A percentile compares a stretch with the other conserved stretches of the same genome.
Evolutionary conservation across 2,329 filamentous ascomycete genomes (phyloP).

Genomic region (Venturia pyrina): DNA sequence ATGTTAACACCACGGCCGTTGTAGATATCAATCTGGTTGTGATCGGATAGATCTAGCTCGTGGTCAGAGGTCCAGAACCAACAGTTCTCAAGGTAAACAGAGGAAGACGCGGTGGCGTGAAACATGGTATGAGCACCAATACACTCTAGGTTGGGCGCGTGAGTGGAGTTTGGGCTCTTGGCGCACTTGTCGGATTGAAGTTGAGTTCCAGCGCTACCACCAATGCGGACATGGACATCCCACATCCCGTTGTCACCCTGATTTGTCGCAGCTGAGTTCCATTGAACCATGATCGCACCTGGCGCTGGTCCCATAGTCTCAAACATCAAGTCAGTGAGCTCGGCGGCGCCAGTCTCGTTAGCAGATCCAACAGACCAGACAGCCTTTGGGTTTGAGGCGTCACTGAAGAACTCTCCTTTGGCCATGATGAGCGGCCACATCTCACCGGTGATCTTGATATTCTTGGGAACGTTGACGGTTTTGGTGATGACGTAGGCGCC

Average conservation of each 20-base stretch:
- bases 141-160: slow-evolving; percentile 52
- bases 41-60: slow-evolving; percentile 65
- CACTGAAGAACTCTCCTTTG: slow-evolving; percentile 60
- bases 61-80: slow-evolving; percentile 92
- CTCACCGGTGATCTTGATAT: slow-evolving; percentile 78
- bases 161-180: slow-evolving; percentile 59
- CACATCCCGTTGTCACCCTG: slow-evolving; percentile 72
- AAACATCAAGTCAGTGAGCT: slow-evolving; percentile 82
- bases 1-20: slow-evolving; percentile 77
- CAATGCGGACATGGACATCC: slow-evolving; percentile 93
- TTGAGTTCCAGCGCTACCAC: slow-evolving; percentile 73
- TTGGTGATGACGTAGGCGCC: slow-evolving; percentile 52
- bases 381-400: slow-evolving; percentile 66
- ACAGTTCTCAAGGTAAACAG: slow-evolving; percentile 75
- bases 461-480: slow-evolving; percentile 47
- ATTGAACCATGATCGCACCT: slow-evolving; percentile 83
- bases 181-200: slow-evolving; percentile 70
- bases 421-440: slow-evolving; percentile 88
- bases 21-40: slow-evolving; percentile 72
- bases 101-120: slow-evolving; percentile 45
- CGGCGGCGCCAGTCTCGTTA: slow-evolving; percentile 69
- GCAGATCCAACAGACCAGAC: slow-evolving; percentile 74
- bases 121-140: slow-evolving; percentile 60
- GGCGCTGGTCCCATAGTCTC: slow-evolving; percentile 74
- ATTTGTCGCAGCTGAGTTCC: slow-evolving; percentile 64